Conservation (phyloP, 164 flowering plant genomes). For the Nymphaea thermarum region DNA sequence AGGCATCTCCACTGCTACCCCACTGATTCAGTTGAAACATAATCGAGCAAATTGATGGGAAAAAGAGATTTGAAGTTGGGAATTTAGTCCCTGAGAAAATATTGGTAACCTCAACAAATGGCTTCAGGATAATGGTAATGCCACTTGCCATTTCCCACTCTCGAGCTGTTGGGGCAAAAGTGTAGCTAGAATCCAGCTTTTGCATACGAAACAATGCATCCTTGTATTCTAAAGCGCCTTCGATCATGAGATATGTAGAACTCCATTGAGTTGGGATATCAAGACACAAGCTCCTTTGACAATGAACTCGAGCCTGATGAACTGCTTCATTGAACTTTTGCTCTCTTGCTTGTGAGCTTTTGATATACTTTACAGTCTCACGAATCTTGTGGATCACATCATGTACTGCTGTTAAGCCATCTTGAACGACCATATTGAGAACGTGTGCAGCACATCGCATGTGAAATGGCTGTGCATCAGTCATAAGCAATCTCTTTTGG, state of each 20-base stretch:
- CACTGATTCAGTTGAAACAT: conserved; percentile 43
- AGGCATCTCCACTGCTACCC: conserved; percentile 35
- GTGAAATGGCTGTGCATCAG: conserved; percentile 48
- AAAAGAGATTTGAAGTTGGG: conserved; percentile 51
- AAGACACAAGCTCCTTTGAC: conserved; percentile 28
- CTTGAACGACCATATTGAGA: conserved; percentile 23
- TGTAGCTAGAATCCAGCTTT: conserved; percentile 31
- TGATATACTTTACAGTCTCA: conserved; percentile 46
- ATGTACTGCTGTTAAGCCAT: conserved; percentile 36
- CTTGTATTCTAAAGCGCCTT: conserved; percentile 39
- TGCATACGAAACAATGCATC: conserved; percentile 34
- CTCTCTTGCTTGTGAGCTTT: conserved; percentile 32
- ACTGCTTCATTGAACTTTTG: conserved; percentile 43
- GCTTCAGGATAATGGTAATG: conserved; percentile 45
- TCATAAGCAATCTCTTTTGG: conserved; percentile 30
- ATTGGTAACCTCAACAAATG: conserved; percentile 49
- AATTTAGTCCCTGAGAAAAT: conserved; percentile 27
- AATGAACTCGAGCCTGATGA: conserved; percentile 26
- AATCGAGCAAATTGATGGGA: conserved; percentile 57
- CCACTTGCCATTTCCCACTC: conserved; percentile 73
- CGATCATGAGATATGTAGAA: conserved; percentile 57
- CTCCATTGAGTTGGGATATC: conserved; percentile 46
- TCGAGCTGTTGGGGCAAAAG: conserved; percentile 36
- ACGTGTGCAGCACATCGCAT: conserved; percentile 39
- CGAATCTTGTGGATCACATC: conserved; percentile 44